Base-by-base conservation (phyloP, 2,329 filamentous ascomycete genomes). In the Phialophora macrospora region DNA sequence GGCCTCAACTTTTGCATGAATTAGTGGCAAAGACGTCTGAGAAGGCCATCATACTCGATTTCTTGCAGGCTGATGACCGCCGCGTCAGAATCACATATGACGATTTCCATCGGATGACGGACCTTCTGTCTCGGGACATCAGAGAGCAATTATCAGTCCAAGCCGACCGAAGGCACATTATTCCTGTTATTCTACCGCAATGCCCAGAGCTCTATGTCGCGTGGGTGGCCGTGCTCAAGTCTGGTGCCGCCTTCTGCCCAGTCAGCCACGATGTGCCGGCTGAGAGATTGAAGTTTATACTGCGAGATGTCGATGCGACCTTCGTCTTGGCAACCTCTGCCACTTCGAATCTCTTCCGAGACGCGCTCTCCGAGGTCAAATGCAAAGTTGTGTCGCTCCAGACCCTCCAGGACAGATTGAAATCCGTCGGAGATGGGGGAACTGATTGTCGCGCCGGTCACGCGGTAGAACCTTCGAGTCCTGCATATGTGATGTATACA, bases 401-500 rank as follows among this genome's bases (percentile, higher is more conserved):
- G 46, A 51, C 34, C 17, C 62, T 67, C 28, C 14, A 28, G 51
- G 26, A 30, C 26, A 65, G 55, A 14, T 17, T 32, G 5, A 17
- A 14, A 9, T 51, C 44, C 17, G 2, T 28, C 17, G 6, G 41
- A 20, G n/a, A 54, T 20, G 48, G 32, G 24, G 51, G 34, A 30
- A 22, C 12, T 44, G 44, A 54, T 57, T 41, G 17, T 51, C 63
- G 28, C 69, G 32, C 17, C 69, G 66, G 74, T 20, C 68, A 70
- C 2, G 64, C 72, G 17, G 73, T 77, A 48, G 65, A 70, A 44
- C 60, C 93, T 26, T 34, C 49, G 17, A 34, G 48, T 20, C 67
- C 69, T n/a, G 92, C 93, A 26, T 97, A 97, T 80, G 86, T 97
- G 65, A 93, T 97, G 87, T 97, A 96, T 76, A 97, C 93, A 0